A percentile compares a stretch with the other conserved stretches of the same genome.
Conservation (phyloP, 2,329 filamentous ascomycete species). For the Aureobasidium pullulans region DNA sequence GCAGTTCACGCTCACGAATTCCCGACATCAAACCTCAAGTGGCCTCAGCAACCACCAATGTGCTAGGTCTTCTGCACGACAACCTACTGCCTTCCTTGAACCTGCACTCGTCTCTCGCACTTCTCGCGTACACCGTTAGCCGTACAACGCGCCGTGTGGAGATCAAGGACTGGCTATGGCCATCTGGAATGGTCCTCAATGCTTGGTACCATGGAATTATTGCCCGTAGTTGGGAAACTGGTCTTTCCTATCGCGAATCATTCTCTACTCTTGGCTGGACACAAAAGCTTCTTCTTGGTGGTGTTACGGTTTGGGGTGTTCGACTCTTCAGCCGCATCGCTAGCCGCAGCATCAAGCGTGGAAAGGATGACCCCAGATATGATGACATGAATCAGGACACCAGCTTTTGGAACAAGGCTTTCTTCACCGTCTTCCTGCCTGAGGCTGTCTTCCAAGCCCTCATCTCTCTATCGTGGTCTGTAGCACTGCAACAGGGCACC, state of each 20-base stretch:
- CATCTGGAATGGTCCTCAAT: slow-evolving; percentile 43
- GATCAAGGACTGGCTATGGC: slow-evolving; percentile 56
- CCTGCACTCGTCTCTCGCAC: slow-evolving; percentile 45
- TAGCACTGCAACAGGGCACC: slow-evolving; percentile 36
- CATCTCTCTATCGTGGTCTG: slow-evolving; percentile 50
- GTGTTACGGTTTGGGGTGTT: slow-evolving; percentile 51
- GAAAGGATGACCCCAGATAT: slow-evolving; percentile 52
- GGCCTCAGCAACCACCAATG: slow-evolving; percentile 18
- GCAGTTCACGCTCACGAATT: background rate
- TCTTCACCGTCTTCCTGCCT: slow-evolving; percentile 49
- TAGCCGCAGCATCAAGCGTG: slow-evolving; percentile 41
- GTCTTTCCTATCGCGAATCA: slow-evolving; percentile 40
- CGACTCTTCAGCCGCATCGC: slow-evolving; percentile 50
- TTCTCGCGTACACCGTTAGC: slow-evolving; percentile 46
- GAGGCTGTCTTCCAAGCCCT: slow-evolving; percentile 52
- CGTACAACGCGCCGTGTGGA: slow-evolving; percentile 49
- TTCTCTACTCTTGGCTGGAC: slow-evolving; percentile 44
- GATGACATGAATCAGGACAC: slow-evolving; percentile 43
- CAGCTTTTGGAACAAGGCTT: slow-evolving; percentile 51
- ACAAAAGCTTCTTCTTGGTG: slow-evolving; percentile 49
- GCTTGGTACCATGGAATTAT: slow-evolving; percentile 56
- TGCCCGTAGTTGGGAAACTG: slow-evolving; percentile 39
- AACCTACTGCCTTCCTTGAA: slow-evolving; percentile 49
- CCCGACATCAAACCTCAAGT: background rate
- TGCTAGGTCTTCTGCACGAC: slow-evolving; percentile 36